These are phyloP conservation scores for Verticillium albo-atrum DNA, from an alignment of 2,329 filamentous ascomycete genomes.

Conservation along the genomic window DNA sequence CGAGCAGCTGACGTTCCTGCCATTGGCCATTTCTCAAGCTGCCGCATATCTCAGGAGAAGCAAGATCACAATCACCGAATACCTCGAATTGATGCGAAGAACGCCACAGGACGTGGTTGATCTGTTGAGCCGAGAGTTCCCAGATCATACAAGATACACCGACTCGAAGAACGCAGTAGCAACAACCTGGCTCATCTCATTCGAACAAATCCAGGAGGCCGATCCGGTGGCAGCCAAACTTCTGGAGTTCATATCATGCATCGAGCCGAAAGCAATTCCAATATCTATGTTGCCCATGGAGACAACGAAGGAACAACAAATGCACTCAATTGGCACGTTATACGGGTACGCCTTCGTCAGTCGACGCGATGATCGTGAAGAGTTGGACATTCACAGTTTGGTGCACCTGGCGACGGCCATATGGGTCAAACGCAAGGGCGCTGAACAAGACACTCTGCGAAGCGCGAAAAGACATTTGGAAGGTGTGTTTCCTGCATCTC, in stretches of 20 bases:
- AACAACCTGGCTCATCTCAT: constrained; percentile 35
- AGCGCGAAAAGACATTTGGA: neutral
- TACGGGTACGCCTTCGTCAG: constrained; percentile 26
- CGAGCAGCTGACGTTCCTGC: no score
- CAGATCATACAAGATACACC: constrained; percentile 24
- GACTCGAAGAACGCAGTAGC: constrained; percentile 27
- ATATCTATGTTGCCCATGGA: constrained; percentile 22
- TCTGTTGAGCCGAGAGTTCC: constrained; percentile 27
- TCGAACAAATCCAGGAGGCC: constrained; percentile 26
- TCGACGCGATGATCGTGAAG: constrained; percentile 14
- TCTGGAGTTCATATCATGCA: constrained; percentile 32
- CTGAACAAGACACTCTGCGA: no score
- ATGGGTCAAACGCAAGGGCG: constrained; percentile 18
- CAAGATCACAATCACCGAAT: no score
- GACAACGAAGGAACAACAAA: constrained; percentile 3
- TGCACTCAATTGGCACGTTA: constrained; percentile 19
- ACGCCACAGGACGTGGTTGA: no score
- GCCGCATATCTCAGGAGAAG: no score
- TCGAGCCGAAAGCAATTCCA: constrained; percentile 34
- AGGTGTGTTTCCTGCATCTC: neutral
- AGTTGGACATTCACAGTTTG: constrained; percentile 31
- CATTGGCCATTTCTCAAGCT: no score
- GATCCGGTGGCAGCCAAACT: constrained; percentile 25
- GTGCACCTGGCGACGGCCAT: constrained; percentile 26
- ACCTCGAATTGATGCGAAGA: no score